Evolutionary conservation across 352 stramenopile species (phyloP).

Genomic region (Globisporangium orthogonon): DNA sequence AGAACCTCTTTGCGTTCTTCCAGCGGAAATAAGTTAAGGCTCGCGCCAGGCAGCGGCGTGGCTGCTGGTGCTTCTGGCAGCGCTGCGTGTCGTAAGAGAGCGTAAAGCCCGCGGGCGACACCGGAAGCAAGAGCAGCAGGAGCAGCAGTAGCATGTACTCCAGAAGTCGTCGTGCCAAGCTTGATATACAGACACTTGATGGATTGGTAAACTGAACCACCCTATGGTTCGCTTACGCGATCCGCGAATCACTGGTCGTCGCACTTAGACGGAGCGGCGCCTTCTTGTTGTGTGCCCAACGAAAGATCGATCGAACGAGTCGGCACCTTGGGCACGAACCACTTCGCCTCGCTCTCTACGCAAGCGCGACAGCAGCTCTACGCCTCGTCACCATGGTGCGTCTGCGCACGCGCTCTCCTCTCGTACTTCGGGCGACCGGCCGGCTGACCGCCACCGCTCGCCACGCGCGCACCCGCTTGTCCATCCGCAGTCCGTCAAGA

Average conservation of each 20-base stretch:
- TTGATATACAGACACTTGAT: too few relatives aligned
- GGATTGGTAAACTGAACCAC: too few relatives aligned
- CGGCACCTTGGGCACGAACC: neutral
- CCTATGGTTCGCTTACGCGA: neutral
- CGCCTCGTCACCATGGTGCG: neutral
- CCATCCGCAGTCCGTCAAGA: slow-evolving; percentile 55
- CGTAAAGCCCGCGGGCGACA: too few relatives aligned
- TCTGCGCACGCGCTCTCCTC: neutral
- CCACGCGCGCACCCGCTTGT: neutral
- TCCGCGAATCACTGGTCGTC: neutral
- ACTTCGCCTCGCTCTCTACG: neutral
- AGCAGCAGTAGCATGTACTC: too few relatives aligned
- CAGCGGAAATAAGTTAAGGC: slow-evolving; percentile 16
- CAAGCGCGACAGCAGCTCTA: neutral
- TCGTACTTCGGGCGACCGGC: too few relatives aligned
- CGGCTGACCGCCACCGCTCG: too few relatives aligned
- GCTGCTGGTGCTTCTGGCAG: too few relatives aligned
- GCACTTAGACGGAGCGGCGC: neutral
- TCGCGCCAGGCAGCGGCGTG: neutral
- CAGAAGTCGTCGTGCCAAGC: too few relatives aligned
- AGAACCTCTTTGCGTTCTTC: slow-evolving; percentile 69
- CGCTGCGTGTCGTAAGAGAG: neutral
- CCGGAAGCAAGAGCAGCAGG: too few relatives aligned
- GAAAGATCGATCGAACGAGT: neutral
- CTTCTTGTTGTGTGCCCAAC: too few relatives aligned